Base-by-base conservation (phyloP, 176 grass and related monocot species). In the Triticum monococcum region DNA sequence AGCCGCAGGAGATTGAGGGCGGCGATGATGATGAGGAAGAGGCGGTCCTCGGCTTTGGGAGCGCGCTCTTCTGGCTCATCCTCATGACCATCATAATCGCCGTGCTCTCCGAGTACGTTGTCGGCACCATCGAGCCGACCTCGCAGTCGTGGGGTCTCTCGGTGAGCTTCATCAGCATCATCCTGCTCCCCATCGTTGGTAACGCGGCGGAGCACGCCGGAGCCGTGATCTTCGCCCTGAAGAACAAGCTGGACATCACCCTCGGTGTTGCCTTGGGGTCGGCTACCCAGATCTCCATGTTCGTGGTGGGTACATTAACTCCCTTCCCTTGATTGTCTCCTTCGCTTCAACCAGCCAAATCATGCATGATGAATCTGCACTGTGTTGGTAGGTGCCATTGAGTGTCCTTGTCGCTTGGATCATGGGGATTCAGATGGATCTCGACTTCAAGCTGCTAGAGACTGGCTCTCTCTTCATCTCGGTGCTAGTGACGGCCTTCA, bases 161-260 rank as follows among this genome's bases (percentile, higher is more conserved):
- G 0, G 92, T 97, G 18, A 92, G 91, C 84, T 97, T 97, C 84
- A 94, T 91, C 22, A 94, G 94, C 85, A 92, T 94, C 82, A 94
- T 97, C 68, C 74, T 97, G 72, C 87, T 97, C 16, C 94, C 94
- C 3, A 97, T 97, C 61, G 94, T 97, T 36, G 94, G 94, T 31
- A 97, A 97, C 87, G 94, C 94, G 3, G 94, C 94, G 5, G 94
- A 97, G 82, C 94, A 97, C 43, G 94, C 94, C 22, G 94, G 94
- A n/a, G 94, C 94, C 30, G 87, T 97, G 68, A 90, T 94, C 38
- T 97, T 97, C 64, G 89, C 94, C 18, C 72, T 97, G 31, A 97
- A 94, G 89, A 97, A 89, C 81, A 97, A 97, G 61, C 82, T 94
- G 67, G 94, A 94, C 84, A 97, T 97, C 79, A 97, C 94, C 24